Conservation (phyloP, 345 rosid genomes). For the Toxicodendron radicans region DNA sequence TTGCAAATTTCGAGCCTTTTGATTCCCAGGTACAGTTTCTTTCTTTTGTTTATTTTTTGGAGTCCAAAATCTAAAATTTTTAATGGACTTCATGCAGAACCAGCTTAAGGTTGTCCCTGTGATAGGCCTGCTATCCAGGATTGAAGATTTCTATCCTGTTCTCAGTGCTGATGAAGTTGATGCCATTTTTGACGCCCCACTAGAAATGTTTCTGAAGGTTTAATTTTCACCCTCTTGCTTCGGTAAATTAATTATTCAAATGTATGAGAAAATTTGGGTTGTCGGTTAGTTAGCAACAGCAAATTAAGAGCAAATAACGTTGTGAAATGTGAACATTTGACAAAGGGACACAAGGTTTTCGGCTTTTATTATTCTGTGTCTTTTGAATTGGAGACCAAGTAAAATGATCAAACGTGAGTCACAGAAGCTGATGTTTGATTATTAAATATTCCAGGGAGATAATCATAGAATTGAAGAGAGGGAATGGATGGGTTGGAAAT, state of each 20-base stretch:
- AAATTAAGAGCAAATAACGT: too few species aligned
- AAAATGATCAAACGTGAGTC: neutral
- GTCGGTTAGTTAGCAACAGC: too few species aligned
- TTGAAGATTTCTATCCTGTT: constrained; percentile 32
- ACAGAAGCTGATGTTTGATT: neutral
- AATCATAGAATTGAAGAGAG: constrained; percentile 38
- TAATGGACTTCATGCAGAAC: constrained; percentile 22
- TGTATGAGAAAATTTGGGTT: too few species aligned
- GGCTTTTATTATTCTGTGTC: too few species aligned
- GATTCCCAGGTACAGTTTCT: constrained; percentile 25
- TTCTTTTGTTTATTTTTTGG: neutral
- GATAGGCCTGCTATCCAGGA: constrained; percentile 31
- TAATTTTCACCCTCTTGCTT: neutral
- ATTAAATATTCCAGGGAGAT: constrained; percentile 22
- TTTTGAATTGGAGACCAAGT: neutral
- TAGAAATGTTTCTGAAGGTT: constrained; percentile 51
- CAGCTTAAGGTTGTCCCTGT: constrained; percentile 37
- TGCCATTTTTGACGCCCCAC: constrained; percentile 36
- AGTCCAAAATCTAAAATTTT: neutral
- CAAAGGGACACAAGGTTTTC: too few species aligned
- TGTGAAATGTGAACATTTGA: too few species aligned
- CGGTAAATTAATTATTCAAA: too few species aligned
- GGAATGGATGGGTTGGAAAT: constrained; percentile 38
- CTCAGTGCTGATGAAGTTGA: constrained; percentile 42
- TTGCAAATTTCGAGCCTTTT: constrained; percentile 33